Conservation (phyloP, 192 early-diverging fungal species). For the Coemansia aciculifera region DNA sequence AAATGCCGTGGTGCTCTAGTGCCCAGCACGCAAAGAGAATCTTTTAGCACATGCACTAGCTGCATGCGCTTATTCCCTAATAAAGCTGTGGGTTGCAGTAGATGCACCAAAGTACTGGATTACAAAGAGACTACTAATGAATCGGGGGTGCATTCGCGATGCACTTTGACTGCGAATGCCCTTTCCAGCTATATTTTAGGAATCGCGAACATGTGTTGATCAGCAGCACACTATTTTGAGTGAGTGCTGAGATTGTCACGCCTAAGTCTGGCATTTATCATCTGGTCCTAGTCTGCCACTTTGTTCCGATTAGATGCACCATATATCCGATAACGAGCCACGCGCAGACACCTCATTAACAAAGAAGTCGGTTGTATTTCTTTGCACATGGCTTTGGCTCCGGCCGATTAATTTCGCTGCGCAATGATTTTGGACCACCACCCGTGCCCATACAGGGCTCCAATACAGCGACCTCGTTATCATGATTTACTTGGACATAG, state of each 20-base stretch:
- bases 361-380: background rate
- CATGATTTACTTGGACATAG: no score
- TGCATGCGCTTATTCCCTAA: background rate
- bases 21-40: background rate
- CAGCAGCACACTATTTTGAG: background rate
- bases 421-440: background rate
- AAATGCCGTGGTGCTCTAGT: constrained; percentile 1
- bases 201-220: background rate
- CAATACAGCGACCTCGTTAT: background rate
- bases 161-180: background rate
- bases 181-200: background rate
- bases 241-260: background rate
- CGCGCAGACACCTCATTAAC: background rate
- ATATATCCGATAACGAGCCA: background rate
- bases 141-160: background rate
- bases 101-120: background rate
- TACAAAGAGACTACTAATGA: background rate
- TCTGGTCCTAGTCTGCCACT: background rate
- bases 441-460: background rate
- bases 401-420: background rate
- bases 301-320: background rate
- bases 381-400: background rate
- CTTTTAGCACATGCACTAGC: background rate
- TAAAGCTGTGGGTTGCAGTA: background rate
- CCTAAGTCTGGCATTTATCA: background rate